Evolutionary conservation across 352 stramenopile species (phyloP).

Genomic region (Peronosclerospora sorghi): DNA sequence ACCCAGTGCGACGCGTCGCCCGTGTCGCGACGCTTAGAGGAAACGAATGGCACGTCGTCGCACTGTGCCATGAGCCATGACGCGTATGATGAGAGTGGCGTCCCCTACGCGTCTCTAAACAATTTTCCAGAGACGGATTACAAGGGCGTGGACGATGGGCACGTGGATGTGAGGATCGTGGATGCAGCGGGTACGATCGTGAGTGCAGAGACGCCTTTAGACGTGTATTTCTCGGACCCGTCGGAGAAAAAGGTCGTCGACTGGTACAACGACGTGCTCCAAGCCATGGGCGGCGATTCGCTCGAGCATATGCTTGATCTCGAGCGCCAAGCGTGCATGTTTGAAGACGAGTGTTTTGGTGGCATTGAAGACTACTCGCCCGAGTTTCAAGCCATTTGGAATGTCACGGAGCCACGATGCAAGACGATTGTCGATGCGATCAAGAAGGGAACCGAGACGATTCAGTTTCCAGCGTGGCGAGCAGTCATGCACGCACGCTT

Average conservation of each 20-base stretch:
- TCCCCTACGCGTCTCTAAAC: too few species aligned
- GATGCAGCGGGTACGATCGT: too few species aligned
- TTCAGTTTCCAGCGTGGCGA: conserved; percentile 21
- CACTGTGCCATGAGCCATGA: conserved; percentile 1
- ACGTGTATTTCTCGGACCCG: conserved; percentile 5
- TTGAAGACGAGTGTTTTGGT: conserved; percentile 37
- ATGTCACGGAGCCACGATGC: conserved; percentile 24
- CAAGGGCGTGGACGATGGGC: too few species aligned
- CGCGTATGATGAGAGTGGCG: too few species aligned
- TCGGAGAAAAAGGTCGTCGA: conserved; percentile 18
- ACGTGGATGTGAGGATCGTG: too few species aligned
- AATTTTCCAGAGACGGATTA: too few species aligned
- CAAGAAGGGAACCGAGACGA: conserved; percentile 21
- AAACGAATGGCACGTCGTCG: background rate
- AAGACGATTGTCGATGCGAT: conserved; percentile 36
- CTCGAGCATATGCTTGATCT: conserved; percentile 29
- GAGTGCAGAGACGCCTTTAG: conserved; percentile 20
- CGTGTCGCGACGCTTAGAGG: conserved; percentile 1
- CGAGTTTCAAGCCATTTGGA: conserved; percentile 35
- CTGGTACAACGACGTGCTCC: conserved; percentile 30
- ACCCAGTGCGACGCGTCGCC: conserved; percentile 23
- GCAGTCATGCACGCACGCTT: conserved; percentile 31
- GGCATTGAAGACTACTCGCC: conserved; percentile 28
- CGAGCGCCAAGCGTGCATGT: conserved; percentile 44
- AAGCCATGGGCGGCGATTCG: conserved; percentile 21